Conservation (phyloP, 2,329 filamentous ascomycete genomes). For the Cladophialophora bantiana region DNA sequence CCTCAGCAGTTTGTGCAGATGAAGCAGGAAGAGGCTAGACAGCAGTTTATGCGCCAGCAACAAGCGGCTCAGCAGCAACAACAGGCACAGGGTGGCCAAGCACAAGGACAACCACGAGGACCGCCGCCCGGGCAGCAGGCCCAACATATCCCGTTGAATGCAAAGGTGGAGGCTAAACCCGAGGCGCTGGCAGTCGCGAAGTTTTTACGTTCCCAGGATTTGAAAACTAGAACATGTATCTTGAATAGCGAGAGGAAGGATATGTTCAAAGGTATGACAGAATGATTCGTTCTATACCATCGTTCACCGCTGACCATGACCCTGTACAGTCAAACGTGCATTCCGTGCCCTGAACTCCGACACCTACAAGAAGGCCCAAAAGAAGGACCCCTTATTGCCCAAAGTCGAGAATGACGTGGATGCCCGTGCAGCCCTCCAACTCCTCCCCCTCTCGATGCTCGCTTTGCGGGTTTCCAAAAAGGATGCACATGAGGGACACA, state of each 20-base stretch:
- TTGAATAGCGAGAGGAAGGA: conserved; percentile 96
- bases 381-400: conserved; percentile 84
- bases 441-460: conserved; percentile 91
- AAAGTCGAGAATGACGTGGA: conserved; percentile 85
- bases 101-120: conserved; percentile 46
- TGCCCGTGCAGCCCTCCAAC: conserved; percentile 92
- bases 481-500: conserved; percentile 77
- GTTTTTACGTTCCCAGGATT: conserved; percentile 80
- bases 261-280: conserved; percentile 83
- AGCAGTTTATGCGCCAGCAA: conserved; percentile 50
- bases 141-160: conserved; percentile 57
- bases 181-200: conserved; percentile 87
- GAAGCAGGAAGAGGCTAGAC: conserved; percentile 50
- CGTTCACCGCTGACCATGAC: conserved; percentile 1
- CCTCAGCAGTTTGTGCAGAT: conserved; percentile 58
- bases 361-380: conserved; percentile 80
- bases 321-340: conserved; percentile 82
- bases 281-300: not conserved
- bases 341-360: conserved; percentile 88
- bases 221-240: conserved; percentile 91
- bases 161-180: conserved; percentile 75
- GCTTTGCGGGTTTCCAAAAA: conserved; percentile 87
- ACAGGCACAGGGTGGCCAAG: conserved; percentile 40
- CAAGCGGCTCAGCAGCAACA: conserved; percentile 42
- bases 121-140: conserved; percentile 49